Evolutionary conservation across 192 early-diverging fungal species (phyloP).

Genomic region (Podila epigama): DNA sequence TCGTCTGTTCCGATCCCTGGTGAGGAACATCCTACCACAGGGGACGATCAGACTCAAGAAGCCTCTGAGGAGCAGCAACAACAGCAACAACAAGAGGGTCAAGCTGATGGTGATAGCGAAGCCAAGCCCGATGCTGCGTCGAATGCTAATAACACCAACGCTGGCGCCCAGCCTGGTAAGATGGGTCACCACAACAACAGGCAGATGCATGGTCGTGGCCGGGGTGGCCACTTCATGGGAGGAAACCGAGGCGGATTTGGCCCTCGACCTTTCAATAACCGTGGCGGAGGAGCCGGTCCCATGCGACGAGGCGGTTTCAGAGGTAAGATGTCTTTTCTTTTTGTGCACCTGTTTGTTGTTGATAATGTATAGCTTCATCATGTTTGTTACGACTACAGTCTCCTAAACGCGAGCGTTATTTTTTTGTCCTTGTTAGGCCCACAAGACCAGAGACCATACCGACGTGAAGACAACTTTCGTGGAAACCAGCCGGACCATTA

Average conservation of each 20-base stretch:
- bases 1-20: slow-evolving; percentile 12
- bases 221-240: slow-evolving; percentile 7
- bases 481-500: slow-evolving; percentile 16
- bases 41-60: neutral
- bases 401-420: neutral
- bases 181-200: slow-evolving; percentile 5
- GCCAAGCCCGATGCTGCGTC: neutral
- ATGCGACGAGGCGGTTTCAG: slow-evolving; percentile 37
- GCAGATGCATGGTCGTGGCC: slow-evolving; percentile 9
- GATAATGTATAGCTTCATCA: too few relatives aligned
- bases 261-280: slow-evolving; percentile 10
- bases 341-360: too few relatives aligned
- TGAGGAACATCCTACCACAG: neutral
- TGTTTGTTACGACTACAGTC: too few relatives aligned
- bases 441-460: slow-evolving; percentile 48
- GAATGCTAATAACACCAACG: neutral
- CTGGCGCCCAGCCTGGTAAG: neutral
- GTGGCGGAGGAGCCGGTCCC: slow-evolving; percentile 26
- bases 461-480: slow-evolving; percentile 35
- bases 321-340: slow-evolving; percentile 19
- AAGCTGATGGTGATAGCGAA: neutral
- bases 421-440: slow-evolving; percentile 10
- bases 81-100: neutral
- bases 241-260: neutral
- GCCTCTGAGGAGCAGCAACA: neutral